Conservation (phyloP, 2,329 filamentous ascomycete genomes). For the Nemania diffusa region DNA sequence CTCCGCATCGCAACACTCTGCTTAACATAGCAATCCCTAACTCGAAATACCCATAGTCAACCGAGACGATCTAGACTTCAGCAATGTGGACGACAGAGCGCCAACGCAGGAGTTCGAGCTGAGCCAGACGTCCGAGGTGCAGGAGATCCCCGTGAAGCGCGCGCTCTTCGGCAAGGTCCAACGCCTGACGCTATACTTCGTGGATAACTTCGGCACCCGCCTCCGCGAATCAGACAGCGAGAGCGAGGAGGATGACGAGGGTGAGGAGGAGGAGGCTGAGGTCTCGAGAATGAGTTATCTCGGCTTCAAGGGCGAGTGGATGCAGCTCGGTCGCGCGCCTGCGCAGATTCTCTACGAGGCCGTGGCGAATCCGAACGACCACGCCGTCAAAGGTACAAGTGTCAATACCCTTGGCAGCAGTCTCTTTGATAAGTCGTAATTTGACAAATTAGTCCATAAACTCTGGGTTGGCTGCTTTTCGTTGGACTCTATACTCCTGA, state of each 20-base stretch:
- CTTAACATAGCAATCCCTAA: conserved; percentile 5
- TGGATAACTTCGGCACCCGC: conserved; percentile 80
- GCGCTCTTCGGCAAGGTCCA: conserved; percentile 89
- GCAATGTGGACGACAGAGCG: conserved; percentile 72
- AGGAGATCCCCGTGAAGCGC: conserved; percentile 83
- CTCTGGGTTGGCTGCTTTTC: not conserved
- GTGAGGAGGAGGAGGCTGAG: conserved; percentile 73
- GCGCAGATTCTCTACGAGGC: conserved; percentile 92
- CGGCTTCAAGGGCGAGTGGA: conserved; percentile 95
- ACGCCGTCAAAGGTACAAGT: conserved; percentile 71
- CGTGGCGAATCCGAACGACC: conserved; percentile 89
- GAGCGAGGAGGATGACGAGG: not conserved
- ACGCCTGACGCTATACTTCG: conserved; percentile 84
- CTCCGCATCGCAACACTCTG: no score
- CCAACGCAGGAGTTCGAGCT: conserved; percentile 81
- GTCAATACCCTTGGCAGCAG: conserved; percentile 62
- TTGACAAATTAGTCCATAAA: not conserved
- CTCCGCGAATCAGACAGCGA: not conserved
- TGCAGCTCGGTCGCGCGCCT: conserved; percentile 84
- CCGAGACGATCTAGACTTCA: conserved; percentile 86
- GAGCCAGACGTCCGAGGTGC: conserved; percentile 81
- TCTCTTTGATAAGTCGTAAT: not conserved
- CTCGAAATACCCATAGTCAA: conserved; percentile 63
- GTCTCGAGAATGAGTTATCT: conserved; percentile 83
- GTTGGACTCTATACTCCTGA: not conserved